Percentiles rank a stretch among this genome's conserved stretches.
phyloP scores from a whole-genome alignment of 805 yeast genomes.

The Pichia insulana region DNA sequence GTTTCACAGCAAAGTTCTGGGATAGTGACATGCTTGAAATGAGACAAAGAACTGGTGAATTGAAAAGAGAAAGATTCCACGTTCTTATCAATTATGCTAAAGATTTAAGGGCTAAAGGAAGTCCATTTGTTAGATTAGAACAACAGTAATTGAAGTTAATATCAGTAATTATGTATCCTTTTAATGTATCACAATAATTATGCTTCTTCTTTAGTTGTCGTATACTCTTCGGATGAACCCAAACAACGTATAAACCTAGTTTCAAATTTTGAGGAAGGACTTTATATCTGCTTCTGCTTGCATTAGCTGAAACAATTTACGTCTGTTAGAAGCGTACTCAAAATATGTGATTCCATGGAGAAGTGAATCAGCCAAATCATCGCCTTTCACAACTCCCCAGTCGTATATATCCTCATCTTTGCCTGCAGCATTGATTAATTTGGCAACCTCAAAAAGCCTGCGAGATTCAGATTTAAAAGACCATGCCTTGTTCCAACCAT shows the following conservation, averaged over 20 bases:
- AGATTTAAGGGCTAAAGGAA: slow-evolving; percentile 17
- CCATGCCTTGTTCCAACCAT: slow-evolving; percentile 10
- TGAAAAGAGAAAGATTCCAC: slow-evolving; percentile 23
- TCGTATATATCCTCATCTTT: slow-evolving; percentile 1
- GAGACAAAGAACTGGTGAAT: slow-evolving; percentile 20
- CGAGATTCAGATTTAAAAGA: slow-evolving; percentile 15
- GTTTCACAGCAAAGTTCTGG: slow-evolving; percentile 28
- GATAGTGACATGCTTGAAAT: slow-evolving; percentile 19
- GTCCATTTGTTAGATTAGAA: slow-evolving; percentile 16
- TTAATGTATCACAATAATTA: background rate
- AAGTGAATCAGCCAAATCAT: slow-evolving; percentile 60
- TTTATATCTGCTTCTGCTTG: background rate
- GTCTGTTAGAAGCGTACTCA: slow-evolving; percentile 30
- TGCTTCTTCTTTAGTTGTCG: too few relatives aligned
- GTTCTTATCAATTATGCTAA: slow-evolving; percentile 23
- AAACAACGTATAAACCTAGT: too few relatives aligned
- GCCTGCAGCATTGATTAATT: slow-evolving; percentile 17
- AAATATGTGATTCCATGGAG: slow-evolving; percentile 49
- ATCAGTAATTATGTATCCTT: too few relatives aligned
- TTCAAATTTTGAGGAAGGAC: background rate
- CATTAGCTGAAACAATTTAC: slow-evolving; percentile 5
- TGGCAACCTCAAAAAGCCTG: slow-evolving; percentile 21
- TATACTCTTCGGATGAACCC: too few relatives aligned
- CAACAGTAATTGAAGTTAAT: slow-evolving; percentile 7
- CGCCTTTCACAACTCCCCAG: slow-evolving; percentile 36